Evolutionary conservation across 2,329 filamentous ascomycete species (phyloP), one percentile per base, ranked within the genome.

Genomic region (Neopestalotiopsis clavispora): DNA sequence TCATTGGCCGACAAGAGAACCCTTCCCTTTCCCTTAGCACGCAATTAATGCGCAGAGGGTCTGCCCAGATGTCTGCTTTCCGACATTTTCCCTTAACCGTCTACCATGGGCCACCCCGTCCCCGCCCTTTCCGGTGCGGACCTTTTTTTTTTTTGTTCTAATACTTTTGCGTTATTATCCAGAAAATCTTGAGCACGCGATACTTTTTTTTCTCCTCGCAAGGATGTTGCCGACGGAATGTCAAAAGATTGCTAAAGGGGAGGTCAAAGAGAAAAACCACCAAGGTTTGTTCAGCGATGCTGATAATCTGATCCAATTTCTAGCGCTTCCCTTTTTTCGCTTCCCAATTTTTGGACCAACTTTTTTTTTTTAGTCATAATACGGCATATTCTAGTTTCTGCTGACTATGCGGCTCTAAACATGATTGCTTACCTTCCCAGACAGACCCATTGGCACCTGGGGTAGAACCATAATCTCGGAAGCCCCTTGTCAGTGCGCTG

Each of bases 1-100:
- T 52, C 45, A 52, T 28, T n/a, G 45, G 62, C 45, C 62, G 20
- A 32, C 34, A 12, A 75, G 72, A 74, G 75, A 67, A 77, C 77
- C 75, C 76, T 23, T 20, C 62, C 14, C 10, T 38, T 28, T 28
- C 23, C 23, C 34, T 10, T n/a, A 65, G 38, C 62, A 56, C 38
- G 62, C 62, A 40, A 56, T 49, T 40, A 38, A 23, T 30, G 13
- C 38, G 62, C 38, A 65, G 32, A 40, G 62, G 20, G 62, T 30
- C 38, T 28, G 30, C 20, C 13, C 38, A 30, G 14, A 30, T 20
- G 57, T 59, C 57, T 38, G 59, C 59, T 38, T 61, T 61, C 61
- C 61, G 61, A 64, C 61, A 64, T 20, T 28, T 62, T 64, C 61
- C 61, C 61, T 64, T 49, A 23, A 49, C 40, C 40, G 61, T 30